Base-by-base conservation (phyloP, 345 rosid genomes). In the Lepidium africanum region DNA sequence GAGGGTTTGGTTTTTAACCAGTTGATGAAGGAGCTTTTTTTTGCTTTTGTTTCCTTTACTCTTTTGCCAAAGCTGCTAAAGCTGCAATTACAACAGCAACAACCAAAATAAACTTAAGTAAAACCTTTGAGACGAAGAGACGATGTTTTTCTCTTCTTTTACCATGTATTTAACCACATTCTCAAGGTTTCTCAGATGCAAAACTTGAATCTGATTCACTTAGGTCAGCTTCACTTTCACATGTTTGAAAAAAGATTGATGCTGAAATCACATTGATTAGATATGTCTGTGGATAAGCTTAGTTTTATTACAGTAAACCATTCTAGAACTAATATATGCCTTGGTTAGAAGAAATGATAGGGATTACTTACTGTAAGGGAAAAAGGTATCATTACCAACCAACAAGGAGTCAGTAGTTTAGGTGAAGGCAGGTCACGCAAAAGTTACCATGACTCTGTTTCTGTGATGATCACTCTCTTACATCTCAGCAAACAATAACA, bases 41-140 rank as follows among this genome's bases (percentile, higher is more conserved):
- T 30, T 5, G 5, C 17, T 46, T 53, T 76, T 53, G 46, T 33
- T 54, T 65, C 17, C 48, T 71, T 67, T 64, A 74, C 60, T 71
- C 78, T 72, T 78, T 74, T 65, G 57, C 54, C 70, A 78, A 74
- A 69, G 79, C 81, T 70, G 76, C 71, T 65, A 78, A 74, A 72
- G 79, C 81, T 70, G 76, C 71, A 69, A 59, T 38, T 59, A 27
- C 52, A 54, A 58, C 41, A 66, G 8, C 46, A 57, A 1, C 45
- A 38, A 39, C 38, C 14, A 52, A 64, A 41, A 33, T 33, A 33
- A 59, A 9, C 17, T 41, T 12, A 16, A 17, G 19, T 10, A 17
- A 37, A 47, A 25, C 10, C 5, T 38, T 46, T 37, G 40, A 40
- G 71, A 56, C n/a, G 70, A 71, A 27, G 59, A 57, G 52, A 47